Evolutionary conservation across 1,139 yeast species (phyloP).

Genomic region (Suhomyces choctaworum): DNA sequence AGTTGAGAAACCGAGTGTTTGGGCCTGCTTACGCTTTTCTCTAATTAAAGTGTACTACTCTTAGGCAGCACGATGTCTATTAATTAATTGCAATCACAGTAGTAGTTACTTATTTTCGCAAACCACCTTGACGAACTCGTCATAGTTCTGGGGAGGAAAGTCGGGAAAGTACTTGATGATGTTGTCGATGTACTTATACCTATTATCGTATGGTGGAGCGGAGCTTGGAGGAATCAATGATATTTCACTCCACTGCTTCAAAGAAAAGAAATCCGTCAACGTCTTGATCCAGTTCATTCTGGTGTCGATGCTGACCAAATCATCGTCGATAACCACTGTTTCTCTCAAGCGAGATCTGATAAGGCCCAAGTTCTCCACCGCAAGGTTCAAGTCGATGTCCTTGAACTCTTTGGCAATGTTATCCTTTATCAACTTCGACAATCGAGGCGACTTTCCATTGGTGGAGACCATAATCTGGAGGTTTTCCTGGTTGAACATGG

Average conservation of each 20-base stretch:
- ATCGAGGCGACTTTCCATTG: conserved; percentile 79
- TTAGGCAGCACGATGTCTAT: no score
- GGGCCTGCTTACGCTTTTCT: no score
- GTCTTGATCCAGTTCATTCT: conserved; percentile 75
- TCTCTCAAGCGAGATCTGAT: conserved; percentile 56
- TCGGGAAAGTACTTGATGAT: conserved; percentile 41
- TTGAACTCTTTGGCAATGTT: conserved; percentile 50
- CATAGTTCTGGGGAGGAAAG: conserved; percentile 42
- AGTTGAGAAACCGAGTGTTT: no score
- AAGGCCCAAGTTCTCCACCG: conserved; percentile 63
- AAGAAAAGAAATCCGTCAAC: conserved; percentile 60
- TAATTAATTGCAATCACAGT: no score
- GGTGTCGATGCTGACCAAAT: conserved; percentile 51
- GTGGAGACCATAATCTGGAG: conserved; percentile 82
- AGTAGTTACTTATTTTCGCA: conserved; percentile 2
- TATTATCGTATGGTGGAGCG: conserved; percentile 18
- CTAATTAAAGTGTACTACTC: no score
- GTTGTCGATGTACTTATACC: conserved; percentile 23
- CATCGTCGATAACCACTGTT: conserved; percentile 44
- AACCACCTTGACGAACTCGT: conserved; percentile 26
- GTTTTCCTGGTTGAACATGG: conserved; percentile 74
- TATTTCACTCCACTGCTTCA: conserved; percentile 60
- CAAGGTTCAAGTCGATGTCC: conserved; percentile 50
- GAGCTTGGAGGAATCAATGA: conserved; percentile 20
- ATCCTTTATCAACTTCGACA: conserved; percentile 66